Conservation (phyloP, 805 yeast species). For the Hanseniaspora occidentalis region DNA sequence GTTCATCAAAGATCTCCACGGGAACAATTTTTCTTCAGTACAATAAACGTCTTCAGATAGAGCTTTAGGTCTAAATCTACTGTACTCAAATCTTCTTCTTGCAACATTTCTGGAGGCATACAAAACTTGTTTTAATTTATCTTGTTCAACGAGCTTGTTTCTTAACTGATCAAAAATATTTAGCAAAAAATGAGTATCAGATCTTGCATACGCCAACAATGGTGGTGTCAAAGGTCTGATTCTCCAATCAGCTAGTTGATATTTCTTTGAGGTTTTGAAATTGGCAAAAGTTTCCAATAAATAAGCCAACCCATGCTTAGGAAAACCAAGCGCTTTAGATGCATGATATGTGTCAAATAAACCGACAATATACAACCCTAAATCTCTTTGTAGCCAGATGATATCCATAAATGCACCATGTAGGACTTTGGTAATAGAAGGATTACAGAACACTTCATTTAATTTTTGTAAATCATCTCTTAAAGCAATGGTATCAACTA, state of each 20-base stretch:
- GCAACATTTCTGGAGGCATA: conserved; percentile 72
- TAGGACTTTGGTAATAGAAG: conserved; percentile 69
- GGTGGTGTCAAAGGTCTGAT: conserved; percentile 66
- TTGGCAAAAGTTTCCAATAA: conserved; percentile 67
- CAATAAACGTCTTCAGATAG: conserved; percentile 29
- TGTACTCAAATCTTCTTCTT: conserved; percentile 66
- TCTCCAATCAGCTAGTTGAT: conserved; percentile 96
- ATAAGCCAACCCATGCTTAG: conserved; percentile 74
- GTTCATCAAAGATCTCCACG: conserved; percentile 50
- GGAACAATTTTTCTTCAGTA: conserved; percentile 43
- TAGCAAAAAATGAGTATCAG: conserved; percentile 87
- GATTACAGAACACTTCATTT: conserved; percentile 72
- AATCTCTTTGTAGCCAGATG: conserved; percentile 90
- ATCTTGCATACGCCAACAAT: conserved; percentile 78
- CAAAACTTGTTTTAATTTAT: conserved; percentile 49
- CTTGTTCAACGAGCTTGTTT: conserved; percentile 41
- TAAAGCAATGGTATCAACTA: conserved; percentile 72
- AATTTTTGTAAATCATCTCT: conserved; percentile 56
- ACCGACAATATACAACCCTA: conserved; percentile 82
- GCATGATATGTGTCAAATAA: conserved; percentile 92
- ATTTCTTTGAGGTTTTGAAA: conserved; percentile 84
- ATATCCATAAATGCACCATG: conserved; percentile 98
- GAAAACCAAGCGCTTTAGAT: conserved; percentile 62
- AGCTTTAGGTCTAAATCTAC: conserved; percentile 41
- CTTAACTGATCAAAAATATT: conserved; percentile 67